These are phyloP conservation scores for Gracilariopsis chorda DNA, from an alignment of 23 red algal species.

Conservation along the genomic window DNA sequence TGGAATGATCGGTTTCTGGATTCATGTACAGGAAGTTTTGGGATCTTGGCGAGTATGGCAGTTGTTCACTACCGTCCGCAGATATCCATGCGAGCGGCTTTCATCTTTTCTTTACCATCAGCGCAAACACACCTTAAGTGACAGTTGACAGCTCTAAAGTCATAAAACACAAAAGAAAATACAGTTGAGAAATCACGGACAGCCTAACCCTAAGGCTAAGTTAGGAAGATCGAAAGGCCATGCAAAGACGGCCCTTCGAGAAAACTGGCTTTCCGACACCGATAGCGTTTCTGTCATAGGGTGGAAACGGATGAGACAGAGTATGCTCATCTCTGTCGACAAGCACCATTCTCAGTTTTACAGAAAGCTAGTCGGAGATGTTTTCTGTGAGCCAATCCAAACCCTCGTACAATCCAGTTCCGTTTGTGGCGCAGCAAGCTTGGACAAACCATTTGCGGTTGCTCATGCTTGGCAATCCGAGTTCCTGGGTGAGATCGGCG, in stretches of 20 bases:
- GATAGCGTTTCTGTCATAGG: slow-evolving; percentile 24
- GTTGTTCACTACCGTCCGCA: background rate
- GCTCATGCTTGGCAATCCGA: slow-evolving; percentile 79
- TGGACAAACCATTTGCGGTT: slow-evolving; percentile 98
- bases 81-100: background rate
- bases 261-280: slow-evolving; percentile 36
- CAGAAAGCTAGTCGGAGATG: slow-evolving; percentile 63
- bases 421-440: slow-evolving; percentile 97
- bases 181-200: slow-evolving; percentile 31
- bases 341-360: slow-evolving; percentile 33
- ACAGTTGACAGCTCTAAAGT: slow-evolving; percentile 39
- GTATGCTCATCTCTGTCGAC: slow-evolving; percentile 49
- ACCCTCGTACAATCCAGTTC: slow-evolving; percentile 96
- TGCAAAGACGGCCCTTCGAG: background rate
- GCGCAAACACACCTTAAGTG: slow-evolving; percentile 12
- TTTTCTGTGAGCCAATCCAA: slow-evolving; percentile 98
- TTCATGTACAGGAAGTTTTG: no score
- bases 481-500: slow-evolving; percentile 85
- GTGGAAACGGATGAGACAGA: slow-evolving; percentile 40
- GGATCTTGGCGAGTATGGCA: no score
- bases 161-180: slow-evolving; percentile 34
- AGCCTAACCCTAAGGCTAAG: slow-evolving; percentile 15
- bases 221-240: slow-evolving; percentile 24
- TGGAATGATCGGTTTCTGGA: no score
- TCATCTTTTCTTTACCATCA: slow-evolving; percentile 16